Percentiles rank a stretch among this genome's conserved stretches.
Evolutionary conservation across 2,329 filamentous ascomycete genomes (phyloP).

Genomic region (Venturia carpophila): DNA sequence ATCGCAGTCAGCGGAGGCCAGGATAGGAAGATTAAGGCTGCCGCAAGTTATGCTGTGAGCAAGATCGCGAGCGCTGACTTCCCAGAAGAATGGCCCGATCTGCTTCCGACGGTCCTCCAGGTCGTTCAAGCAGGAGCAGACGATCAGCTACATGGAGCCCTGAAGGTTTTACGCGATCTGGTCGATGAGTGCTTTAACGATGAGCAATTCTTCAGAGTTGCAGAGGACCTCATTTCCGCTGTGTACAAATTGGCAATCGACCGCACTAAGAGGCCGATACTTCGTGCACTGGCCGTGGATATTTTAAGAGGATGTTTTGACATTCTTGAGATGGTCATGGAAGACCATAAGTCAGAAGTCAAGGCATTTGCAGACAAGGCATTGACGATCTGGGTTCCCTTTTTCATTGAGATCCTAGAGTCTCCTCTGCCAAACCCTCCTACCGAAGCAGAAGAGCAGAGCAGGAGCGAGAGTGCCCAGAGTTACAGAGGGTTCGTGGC

Average conservation of each 20-base stretch:
- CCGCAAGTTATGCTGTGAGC: constrained; percentile 82
- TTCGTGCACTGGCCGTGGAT: constrained; percentile 78
- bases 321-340: constrained; percentile 92
- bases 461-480: constrained; percentile 49
- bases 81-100: constrained; percentile 86
- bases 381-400: constrained; percentile 76
- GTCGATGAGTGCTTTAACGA: constrained; percentile 92
- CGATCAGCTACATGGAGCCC: constrained; percentile 74
- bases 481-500: constrained; percentile 75
- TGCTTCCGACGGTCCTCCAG: constrained; percentile 72
- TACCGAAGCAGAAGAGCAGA: constrained; percentile 49
- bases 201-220: constrained; percentile 88
- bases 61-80: constrained; percentile 93
- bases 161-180: constrained; percentile 80
- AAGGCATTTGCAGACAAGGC: constrained; percentile 84
- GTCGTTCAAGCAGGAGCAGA: constrained; percentile 71
- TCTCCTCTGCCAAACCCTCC: constrained; percentile 58
- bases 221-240: constrained; percentile 73
- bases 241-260: constrained; percentile 77
- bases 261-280: constrained; percentile 61
- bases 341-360: constrained; percentile 79
- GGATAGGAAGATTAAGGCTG: constrained; percentile 78
- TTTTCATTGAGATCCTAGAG: constrained; percentile 76
- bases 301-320: constrained; percentile 91
- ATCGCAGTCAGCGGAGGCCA: constrained; percentile 59